Conservation (phyloP, 305 asterid species). For the Fraxinus nigra region DNA sequence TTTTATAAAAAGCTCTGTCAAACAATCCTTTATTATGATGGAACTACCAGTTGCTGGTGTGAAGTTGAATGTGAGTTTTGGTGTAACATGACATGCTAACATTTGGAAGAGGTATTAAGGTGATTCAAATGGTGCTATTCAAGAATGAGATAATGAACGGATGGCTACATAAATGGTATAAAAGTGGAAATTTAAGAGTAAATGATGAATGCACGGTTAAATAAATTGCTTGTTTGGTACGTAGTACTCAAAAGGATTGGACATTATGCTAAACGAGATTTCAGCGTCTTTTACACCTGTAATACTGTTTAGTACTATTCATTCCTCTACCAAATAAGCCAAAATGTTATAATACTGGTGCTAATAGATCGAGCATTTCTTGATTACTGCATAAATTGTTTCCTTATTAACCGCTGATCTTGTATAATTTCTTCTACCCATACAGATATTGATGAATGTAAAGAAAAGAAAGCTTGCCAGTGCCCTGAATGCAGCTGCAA, state of each 20-base stretch:
- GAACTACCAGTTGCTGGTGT: neutral
- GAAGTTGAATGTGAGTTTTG: neutral
- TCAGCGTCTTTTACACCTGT: neutral
- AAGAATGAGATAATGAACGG: neutral
- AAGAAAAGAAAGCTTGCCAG: conserved; percentile 87
- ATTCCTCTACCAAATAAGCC: neutral
- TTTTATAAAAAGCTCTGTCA: neutral
- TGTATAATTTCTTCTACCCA: neutral
- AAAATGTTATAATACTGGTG: neutral
- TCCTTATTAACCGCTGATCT: neutral
- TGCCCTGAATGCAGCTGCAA: conserved; percentile 91
- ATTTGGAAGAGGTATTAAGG: neutral
- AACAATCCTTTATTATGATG: neutral
- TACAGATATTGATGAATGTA: conserved; percentile 84
- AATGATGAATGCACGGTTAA: neutral
- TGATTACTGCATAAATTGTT: neutral
- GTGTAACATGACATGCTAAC: neutral
- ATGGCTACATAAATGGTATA: neutral
- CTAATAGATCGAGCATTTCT: neutral
- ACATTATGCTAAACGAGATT: neutral
- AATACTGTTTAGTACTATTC: neutral
- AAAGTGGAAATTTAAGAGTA: neutral
- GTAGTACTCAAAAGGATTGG: neutral
- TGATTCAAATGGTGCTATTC: neutral
- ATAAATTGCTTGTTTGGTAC: neutral